Base-by-base conservation (phyloP, 208 protist species). In the Wallacemonas sp. region DNA sequence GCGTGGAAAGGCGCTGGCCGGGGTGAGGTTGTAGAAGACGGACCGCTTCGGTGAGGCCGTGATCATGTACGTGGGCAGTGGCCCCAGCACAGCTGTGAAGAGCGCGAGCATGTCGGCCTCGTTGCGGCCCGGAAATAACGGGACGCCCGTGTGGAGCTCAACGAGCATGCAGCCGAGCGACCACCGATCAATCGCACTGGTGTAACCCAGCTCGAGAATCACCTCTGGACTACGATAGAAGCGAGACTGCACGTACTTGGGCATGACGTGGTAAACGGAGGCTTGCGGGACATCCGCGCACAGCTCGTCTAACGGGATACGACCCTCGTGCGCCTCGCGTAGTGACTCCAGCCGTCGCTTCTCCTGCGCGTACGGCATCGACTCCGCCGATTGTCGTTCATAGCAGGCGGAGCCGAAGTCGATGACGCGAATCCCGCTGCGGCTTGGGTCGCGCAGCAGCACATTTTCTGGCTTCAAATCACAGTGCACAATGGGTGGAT, bases 371-470 rank as follows among this genome's bases (percentile, higher is more conserved):
- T 36, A 48, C 55, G 39, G 55, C 55, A 62, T 48, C 34, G n/a
- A n/a, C 37, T 48, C 55, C 24, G 21, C 15, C 6, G 22, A 3
- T 45, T 62, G 55, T 3, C 54, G 65, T 70, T 89, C 66, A 66
- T 93, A 96, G 68, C 97, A 99, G n/a, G 94, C 85, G 26, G 84
- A 97, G 30, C 98, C 98, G 83, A 99, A 99, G 76, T 99, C 98
- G 58, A 99, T 99, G 0, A 96, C 71, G 22, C 81, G 83, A 68
- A 99, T 98, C 9, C 80, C 91, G 48, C 78, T 96, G 4, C 95
- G 73, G 37, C 89, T 94, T n/a, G 78, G 84, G 63, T 95, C 65
- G 21, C 76, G 74, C 61, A 98, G 79, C 24, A 98, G 79, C 33
- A 98, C 88, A 76, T 98, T 98, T 76, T 98, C 94, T 15, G 93